Percentiles rank a stretch among this genome's conserved stretches.
These are phyloP conservation scores for Ogataea haglerorum DNA, from an alignment of 805 yeast species.

Conservation along the genomic window DNA sequence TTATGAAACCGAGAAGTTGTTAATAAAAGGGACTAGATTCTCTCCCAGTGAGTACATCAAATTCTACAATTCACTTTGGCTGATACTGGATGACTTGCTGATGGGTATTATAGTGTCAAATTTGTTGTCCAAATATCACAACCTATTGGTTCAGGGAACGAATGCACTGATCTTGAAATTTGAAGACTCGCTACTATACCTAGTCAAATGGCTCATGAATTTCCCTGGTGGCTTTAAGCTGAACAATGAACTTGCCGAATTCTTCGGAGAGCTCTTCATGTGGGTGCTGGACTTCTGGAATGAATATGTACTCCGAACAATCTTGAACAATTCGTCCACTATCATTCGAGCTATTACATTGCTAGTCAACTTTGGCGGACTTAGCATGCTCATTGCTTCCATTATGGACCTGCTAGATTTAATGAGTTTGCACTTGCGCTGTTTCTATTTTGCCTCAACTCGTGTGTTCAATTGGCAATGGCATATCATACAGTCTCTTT, in stretches of 20 bases:
- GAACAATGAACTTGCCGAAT: slow-evolving; percentile 78
- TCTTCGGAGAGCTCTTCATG: slow-evolving; percentile 78
- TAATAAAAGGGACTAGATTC: slow-evolving; percentile 37
- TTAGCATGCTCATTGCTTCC: slow-evolving; percentile 66
- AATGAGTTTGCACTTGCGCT: slow-evolving; percentile 65
- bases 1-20: slow-evolving; percentile 40
- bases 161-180: slow-evolving; percentile 31
- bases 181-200: slow-evolving; percentile 29
- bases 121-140: slow-evolving; percentile 31
- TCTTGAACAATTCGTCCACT: slow-evolving; percentile 13
- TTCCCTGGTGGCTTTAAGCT: slow-evolving; percentile 94
- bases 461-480: slow-evolving; percentile 76
- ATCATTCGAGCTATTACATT: slow-evolving; percentile 15
- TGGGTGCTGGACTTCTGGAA: slow-evolving; percentile 82
- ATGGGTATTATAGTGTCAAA: slow-evolving; percentile 64
- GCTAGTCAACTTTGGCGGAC: slow-evolving; percentile 42
- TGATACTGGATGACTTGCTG: slow-evolving; percentile 75
- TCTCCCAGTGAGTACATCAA: slow-evolving; percentile 59
- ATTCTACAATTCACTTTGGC: slow-evolving; percentile 85
- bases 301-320: slow-evolving; percentile 14
- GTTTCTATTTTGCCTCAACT: slow-evolving; percentile 77
- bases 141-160: slow-evolving; percentile 7
- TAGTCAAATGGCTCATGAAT: slow-evolving; percentile 72
- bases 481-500: slow-evolving; percentile 63
- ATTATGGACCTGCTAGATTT: slow-evolving; percentile 62